Evolutionary conservation across 768 basidiomycete genomes (phyloP), one percentile per base, ranked within the genome.

Genomic region (Punctularia strigosozonata): DNA sequence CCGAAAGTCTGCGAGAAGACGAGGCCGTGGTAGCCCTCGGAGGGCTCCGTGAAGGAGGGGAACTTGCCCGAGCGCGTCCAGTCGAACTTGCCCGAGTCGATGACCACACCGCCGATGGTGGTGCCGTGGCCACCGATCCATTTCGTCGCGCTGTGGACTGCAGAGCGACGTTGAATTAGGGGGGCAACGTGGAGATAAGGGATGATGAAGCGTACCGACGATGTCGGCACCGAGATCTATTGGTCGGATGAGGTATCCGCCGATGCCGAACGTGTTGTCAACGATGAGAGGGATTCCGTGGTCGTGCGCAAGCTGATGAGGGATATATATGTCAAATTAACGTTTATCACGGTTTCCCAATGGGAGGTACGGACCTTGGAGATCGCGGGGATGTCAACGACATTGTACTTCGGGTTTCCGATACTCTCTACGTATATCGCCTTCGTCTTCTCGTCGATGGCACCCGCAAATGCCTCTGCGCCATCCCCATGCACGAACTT

Each of bases 91-190:
- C 82, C 83, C 6, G 71, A 68, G 53, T 86, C 83, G 34, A 88
- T 56, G 42, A 89, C 61, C 21, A 85, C 73, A 30, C 85, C 86
- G 4, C 68, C 83, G 34, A 89, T 82, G 18, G 80, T 81, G 0
- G 77, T 86, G 22, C 86, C 84, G 43, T 85, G 82, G 0, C 80
- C 79, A 10, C 80, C 77, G 24, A 87, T 85, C 86, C 85, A 89
- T 50, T 89, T 87, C 1, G 85, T 86, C 1, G 80, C 80, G 36
- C 77, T 80, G 53, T 86, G 77, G 14, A 85, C 77, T 68, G 40
- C 3, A 41, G 2, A 19, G 31, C 7, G 26, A 19, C 18, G 5
- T 5, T 42, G 5, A 36, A 25, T 37, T 42, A 35, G 37, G 17
- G 20, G 15, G 10, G 20, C 21, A 24, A 21, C 15, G 10, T n/a